A percentile compares a stretch with the other conserved stretches of the same genome.
These are phyloP conservation scores for Terfezia claveryi DNA, from an alignment of 495 filamentous ascomycete species.

Conservation along the genomic window DNA sequence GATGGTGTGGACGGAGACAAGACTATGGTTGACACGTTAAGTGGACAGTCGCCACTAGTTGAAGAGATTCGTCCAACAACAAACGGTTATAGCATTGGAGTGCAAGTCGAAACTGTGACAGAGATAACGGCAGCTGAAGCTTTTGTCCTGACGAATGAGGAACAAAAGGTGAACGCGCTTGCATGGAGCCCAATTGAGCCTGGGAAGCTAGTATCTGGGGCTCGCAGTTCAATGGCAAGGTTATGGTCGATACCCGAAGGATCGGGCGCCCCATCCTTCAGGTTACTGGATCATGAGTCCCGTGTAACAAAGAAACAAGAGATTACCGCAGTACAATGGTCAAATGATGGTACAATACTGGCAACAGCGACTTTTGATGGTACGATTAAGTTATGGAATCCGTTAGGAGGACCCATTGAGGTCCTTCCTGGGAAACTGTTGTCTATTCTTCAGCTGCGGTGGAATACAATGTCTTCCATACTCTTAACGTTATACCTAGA, in stretches of 20 bases:
- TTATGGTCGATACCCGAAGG: conserved; percentile 41
- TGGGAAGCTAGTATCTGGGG: conserved; percentile 48
- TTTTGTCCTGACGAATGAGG: conserved; percentile 10
- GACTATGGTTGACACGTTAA: conserved; percentile 9
- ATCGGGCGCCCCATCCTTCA: conserved; percentile 24
- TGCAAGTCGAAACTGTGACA: conserved; percentile 13
- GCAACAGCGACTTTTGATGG: conserved; percentile 48
- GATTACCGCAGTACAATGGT: conserved; percentile 50
- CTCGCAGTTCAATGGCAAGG: conserved; percentile 54
- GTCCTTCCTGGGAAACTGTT: conserved; percentile 26
- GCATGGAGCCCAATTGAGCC: conserved; percentile 61
- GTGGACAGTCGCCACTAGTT: conserved; percentile 1
- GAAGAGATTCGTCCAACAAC: conserved; percentile 12
- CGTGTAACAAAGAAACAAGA: conserved; percentile 24
- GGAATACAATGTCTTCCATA: conserved; percentile 33
- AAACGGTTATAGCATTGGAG: conserved; percentile 17
- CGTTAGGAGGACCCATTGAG: conserved; percentile 29
- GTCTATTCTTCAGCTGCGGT: conserved; percentile 36
- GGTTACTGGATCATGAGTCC: conserved; percentile 26
- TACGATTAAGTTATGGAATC: conserved; percentile 44
- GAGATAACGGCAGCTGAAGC: conserved; percentile 17
- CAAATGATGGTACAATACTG: conserved; percentile 38
- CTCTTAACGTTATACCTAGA: conserved; percentile 35
- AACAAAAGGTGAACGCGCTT: conserved; percentile 37
- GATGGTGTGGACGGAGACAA: conserved; percentile 9